Evolutionary conservation across 1,284 basidiomycete species (phyloP), one percentile per base, ranked within the genome.

Genomic region (Cryptococcus sp.): DNA sequence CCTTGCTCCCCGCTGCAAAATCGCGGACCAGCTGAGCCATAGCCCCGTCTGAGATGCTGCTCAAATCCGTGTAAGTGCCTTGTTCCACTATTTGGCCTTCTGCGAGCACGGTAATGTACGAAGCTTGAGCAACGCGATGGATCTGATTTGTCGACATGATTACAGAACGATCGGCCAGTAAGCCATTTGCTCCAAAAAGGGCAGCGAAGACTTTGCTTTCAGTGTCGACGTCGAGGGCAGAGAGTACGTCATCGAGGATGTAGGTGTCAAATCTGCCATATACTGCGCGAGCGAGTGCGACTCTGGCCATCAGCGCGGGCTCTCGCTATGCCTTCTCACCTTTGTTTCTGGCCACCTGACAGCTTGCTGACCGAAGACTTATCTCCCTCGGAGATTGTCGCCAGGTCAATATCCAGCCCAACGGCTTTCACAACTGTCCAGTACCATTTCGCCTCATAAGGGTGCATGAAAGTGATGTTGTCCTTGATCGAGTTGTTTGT

Each of bases 231-330:
- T 93, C 91, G 8, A 93, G 88, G 1, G 90, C 90, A 0, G 88
- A 86, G 19, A 93, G 80, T 7, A 88, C 88, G 73, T 93, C 91
- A 74, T 93, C 91, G n/a, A 92, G 82, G 17, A 92, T 81, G 23
- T 91, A 83, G 61, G 83, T 84, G 82, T 86, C 60, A 5, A 80
- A 79, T 47, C 70, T 65, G 3, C 76, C 79, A 67, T 83, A 83
- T 13, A 82, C 70, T 0, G 81, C 81, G 19, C 82, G 70, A 19
- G 64, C 72, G 40, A 74, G 57, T 64, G 64, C 61, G 10, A 66
- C 59, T 30, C 61, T 64, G 41, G 5, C 15, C 8, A 16, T 41
- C 15, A 47, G 30, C 40, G 15, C 10, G 23, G 5, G 20, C 3
- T n/a, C 15, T n/a, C 17, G 41, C 19, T 15, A 40, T 25, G 19